phyloP scores from a whole-genome alignment of 164 flowering plant species.

The Echeveria elegans region DNA sequence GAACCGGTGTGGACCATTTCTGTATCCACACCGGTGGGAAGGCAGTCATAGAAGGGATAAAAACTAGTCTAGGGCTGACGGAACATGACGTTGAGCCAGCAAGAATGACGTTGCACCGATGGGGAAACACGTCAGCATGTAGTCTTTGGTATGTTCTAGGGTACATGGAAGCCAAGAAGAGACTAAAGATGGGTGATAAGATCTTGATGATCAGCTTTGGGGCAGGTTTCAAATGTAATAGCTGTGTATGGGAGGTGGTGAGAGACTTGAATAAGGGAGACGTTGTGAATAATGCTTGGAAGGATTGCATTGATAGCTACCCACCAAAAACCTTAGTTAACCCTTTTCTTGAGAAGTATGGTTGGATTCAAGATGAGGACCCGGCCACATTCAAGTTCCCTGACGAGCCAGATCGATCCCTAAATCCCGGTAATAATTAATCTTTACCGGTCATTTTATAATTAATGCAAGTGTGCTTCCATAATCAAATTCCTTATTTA shows the following conservation, averaged over 20 bases:
- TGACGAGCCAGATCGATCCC: background rate
- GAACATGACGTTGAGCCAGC: slow-evolving; percentile 71
- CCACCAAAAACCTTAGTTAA: slow-evolving; percentile 34
- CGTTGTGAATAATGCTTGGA: slow-evolving; percentile 37
- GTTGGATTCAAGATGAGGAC: slow-evolving; percentile 46
- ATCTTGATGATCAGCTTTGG: slow-evolving; percentile 68
- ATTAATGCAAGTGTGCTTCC: background rate
- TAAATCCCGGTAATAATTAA: background rate
- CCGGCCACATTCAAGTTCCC: slow-evolving; percentile 16
- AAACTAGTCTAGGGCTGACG: slow-evolving; percentile 26
- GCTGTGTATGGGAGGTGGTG: slow-evolving; percentile 67
- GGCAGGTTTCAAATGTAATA: slow-evolving; percentile 74
- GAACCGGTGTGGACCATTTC: slow-evolving; percentile 58
- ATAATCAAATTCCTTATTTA: background rate
- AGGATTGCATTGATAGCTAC: slow-evolving; percentile 40
- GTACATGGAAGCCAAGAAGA: slow-evolving; percentile 63
- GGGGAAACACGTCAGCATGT: slow-evolving; percentile 71
- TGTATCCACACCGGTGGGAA: slow-evolving; percentile 72
- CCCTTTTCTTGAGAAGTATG: slow-evolving; percentile 49
- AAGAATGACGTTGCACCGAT: slow-evolving; percentile 63
- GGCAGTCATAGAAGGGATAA: slow-evolving; percentile 66
- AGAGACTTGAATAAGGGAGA: slow-evolving; percentile 34
- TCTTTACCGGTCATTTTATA: background rate
- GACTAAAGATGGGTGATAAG: slow-evolving; percentile 54
- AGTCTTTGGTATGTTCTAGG: slow-evolving; percentile 68